Percentiles rank a stretch among this genome's conserved stretches.
phyloP scores from a whole-genome alignment of 352 stramenopile genomes.

The Plasmopara viticola region DNA sequence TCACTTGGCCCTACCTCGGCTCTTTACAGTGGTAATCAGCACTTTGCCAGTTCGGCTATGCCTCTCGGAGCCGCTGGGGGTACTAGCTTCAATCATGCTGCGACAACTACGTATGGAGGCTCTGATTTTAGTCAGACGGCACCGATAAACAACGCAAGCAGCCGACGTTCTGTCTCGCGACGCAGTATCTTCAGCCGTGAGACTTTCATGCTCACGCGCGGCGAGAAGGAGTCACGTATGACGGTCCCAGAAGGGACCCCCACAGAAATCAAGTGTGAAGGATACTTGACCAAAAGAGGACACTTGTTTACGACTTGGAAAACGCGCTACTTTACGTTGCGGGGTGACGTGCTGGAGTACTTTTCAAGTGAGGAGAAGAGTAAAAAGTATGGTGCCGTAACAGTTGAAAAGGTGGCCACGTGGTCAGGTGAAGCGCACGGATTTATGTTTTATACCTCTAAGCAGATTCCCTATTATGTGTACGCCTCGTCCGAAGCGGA shows the following conservation, averaged over 20 bases:
- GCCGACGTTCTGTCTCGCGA: slow-evolving; percentile 48
- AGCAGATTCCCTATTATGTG: slow-evolving; percentile 87
- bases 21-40: slow-evolving; percentile 20
- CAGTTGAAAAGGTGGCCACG: slow-evolving; percentile 78
- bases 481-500: slow-evolving; percentile 79
- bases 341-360: slow-evolving; percentile 79
- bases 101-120: slow-evolving; percentile 15
- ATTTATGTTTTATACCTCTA: slow-evolving; percentile 89
- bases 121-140: slow-evolving; percentile 30
- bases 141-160: slow-evolving; percentile 19
- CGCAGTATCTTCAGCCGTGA: slow-evolving; percentile 72
- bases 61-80: slow-evolving; percentile 13
- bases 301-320: slow-evolving; percentile 90
- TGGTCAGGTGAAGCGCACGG: slow-evolving; percentile 82
- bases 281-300: slow-evolving; percentile 81
- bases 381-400: slow-evolving; percentile 82
- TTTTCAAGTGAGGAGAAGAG: slow-evolving; percentile 79
- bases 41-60: slow-evolving; percentile 23
- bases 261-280: slow-evolving; percentile 66
- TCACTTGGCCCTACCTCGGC: slow-evolving; percentile 56
- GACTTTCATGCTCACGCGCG: slow-evolving; percentile 69
- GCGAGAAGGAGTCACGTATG: slow-evolving; percentile 56
- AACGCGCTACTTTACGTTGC: slow-evolving; percentile 84
- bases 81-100: slow-evolving; percentile 23
- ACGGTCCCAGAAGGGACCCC: slow-evolving; percentile 50